Evolutionary conservation across 2,329 filamentous ascomycete species (phyloP).

Genomic region (Penicillium psychrosexuale): DNA sequence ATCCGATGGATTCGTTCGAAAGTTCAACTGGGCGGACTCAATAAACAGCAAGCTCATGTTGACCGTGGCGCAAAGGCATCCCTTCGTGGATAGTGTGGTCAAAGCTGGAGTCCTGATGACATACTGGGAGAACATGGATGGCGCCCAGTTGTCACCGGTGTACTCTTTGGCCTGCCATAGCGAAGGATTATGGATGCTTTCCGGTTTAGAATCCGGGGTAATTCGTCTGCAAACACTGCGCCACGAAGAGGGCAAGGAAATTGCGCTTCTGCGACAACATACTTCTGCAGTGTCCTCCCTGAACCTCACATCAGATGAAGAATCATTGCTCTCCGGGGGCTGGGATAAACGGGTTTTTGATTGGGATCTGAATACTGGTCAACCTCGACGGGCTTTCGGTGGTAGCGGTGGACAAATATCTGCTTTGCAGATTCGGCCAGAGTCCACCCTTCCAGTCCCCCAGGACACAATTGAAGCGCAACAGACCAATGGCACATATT

Average conservation of each 20-base stretch:
- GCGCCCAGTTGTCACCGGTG: constrained; percentile 71
- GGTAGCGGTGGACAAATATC: constrained; percentile 81
- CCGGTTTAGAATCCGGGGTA: constrained; percentile 81
- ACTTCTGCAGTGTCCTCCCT: constrained; percentile 89
- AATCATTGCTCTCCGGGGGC: constrained; percentile 81
- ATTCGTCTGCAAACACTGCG: constrained; percentile 93
- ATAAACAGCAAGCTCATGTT: constrained; percentile 91
- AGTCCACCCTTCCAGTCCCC: constrained; percentile 71
- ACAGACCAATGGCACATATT: constrained; percentile 64
- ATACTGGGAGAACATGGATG: constrained; percentile 98
- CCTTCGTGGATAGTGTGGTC: constrained; percentile 94
- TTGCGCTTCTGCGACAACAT: constrained; percentile 76
- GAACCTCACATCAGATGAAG: constrained; percentile 77
- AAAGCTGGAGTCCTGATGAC: constrained; percentile 93
- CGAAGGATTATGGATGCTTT: constrained; percentile 85
- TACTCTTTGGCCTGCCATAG: constrained; percentile 92
- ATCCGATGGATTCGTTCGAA: constrained; percentile 90
- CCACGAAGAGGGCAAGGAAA: constrained; percentile 90
- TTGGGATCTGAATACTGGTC: constrained; percentile 90
- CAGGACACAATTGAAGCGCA: constrained; percentile 60
- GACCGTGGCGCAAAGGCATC: constrained; percentile 92
- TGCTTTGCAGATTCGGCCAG: constrained; percentile 78
- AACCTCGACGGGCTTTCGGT: constrained; percentile 70
- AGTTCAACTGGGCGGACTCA: constrained; percentile 92
- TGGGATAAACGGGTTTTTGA: constrained; percentile 95